Evolutionary conservation across 129 eudicot genomes (phyloP).

Genomic region (Rutidosis leptorrhynchoides): DNA sequence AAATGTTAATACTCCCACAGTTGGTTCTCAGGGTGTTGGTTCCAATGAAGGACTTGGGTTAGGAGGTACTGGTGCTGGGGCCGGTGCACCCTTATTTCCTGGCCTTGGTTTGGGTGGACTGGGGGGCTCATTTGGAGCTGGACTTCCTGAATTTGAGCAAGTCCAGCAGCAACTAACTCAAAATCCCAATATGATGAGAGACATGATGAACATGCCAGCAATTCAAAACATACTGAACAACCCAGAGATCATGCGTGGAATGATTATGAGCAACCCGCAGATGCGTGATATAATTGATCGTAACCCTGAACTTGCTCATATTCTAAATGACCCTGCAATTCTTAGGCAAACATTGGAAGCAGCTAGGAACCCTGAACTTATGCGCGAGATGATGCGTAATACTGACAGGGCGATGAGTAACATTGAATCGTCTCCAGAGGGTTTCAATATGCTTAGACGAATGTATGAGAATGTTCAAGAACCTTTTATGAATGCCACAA

Average conservation of each 20-base stretch:
- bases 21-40: slow-evolving; percentile 37
- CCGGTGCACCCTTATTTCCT: slow-evolving; percentile 59
- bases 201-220: slow-evolving; percentile 78
- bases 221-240: slow-evolving; percentile 67
- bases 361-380: slow-evolving; percentile 91
- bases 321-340: slow-evolving; percentile 64
- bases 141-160: slow-evolving; percentile 83
- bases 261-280: slow-evolving; percentile 90
- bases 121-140: slow-evolving; percentile 65
- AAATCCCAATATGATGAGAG: slow-evolving; percentile 94
- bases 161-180: slow-evolving; percentile 89
- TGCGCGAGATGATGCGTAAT: slow-evolving; percentile 98
- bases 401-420: slow-evolving; percentile 98
- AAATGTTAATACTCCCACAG: slow-evolving; percentile 38
- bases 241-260: slow-evolving; percentile 75
- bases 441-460: slow-evolving; percentile 92
- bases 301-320: slow-evolving; percentile 80
- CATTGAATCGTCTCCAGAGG: slow-evolving; percentile 95
- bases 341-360: slow-evolving; percentile 89
- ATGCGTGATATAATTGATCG: slow-evolving; percentile 85
- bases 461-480: slow-evolving; percentile 99
- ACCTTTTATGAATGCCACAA: slow-evolving; percentile 91
- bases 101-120: slow-evolving; percentile 68
- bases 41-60: slow-evolving; percentile 40
- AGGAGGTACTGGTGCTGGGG: slow-evolving; percentile 58